These are phyloP conservation scores for Nicotiana rustica DNA, from an alignment of 305 asterid species.

Conservation along the genomic window DNA sequence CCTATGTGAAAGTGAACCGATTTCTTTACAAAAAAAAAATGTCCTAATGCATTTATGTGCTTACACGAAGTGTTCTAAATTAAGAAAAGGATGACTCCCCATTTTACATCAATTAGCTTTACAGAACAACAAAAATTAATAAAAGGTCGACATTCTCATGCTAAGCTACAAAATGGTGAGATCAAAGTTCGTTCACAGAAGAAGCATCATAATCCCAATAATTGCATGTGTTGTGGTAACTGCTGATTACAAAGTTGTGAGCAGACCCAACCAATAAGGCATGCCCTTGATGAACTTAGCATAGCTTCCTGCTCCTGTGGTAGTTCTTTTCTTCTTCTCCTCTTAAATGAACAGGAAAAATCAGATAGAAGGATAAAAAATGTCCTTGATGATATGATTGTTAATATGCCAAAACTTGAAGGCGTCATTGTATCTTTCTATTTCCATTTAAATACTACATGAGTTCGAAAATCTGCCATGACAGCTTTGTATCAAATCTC, in stretches of 20 bases:
- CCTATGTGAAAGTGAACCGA: conserved; percentile 5
- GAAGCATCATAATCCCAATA: conserved; percentile 24
- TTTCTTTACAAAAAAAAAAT: neutral
- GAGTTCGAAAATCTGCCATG: neutral
- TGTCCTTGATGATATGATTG: conserved; percentile 14
- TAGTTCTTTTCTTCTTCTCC: neutral
- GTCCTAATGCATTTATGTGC: conserved; percentile 17
- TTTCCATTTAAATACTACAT: neutral
- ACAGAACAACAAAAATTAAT: conserved; percentile 5
- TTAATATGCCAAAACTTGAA: neutral
- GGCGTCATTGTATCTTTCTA: neutral
- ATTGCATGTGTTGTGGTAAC: conserved; percentile 23
- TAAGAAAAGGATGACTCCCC: conserved; percentile 5
- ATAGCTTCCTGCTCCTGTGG: neutral
- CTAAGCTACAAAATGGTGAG: conserved; percentile 4
- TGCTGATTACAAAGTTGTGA: conserved; percentile 26
- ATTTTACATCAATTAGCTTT: conserved; percentile 5
- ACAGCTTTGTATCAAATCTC: neutral
- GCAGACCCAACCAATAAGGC: neutral
- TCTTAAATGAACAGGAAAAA: neutral
- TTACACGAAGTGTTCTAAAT: neutral
- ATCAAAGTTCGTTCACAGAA: neutral
- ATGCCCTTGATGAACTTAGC: neutral
- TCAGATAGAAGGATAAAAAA: neutral
- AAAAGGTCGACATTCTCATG: conserved; percentile 7